Conservation (phyloP, 2,329 filamentous ascomycete genomes). For the Knufia fluminis region DNA sequence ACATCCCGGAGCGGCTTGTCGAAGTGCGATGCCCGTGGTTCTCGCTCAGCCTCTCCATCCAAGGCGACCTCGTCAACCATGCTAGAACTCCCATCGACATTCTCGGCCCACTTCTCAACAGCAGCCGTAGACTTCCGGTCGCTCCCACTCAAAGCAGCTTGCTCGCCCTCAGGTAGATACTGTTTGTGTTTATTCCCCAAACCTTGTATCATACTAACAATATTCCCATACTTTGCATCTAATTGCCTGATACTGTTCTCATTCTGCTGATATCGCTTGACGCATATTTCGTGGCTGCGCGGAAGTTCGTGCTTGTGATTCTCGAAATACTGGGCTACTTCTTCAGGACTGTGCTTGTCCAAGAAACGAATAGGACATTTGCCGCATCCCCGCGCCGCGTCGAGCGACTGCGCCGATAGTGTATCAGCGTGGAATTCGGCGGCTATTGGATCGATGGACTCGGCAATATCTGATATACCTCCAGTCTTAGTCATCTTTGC, state of each 20-base stretch:
- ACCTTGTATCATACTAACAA: conserved; percentile 90
- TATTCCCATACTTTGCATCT: conserved; percentile 85
- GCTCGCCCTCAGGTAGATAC: conserved; percentile 58
- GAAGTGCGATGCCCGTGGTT: conserved; percentile 63
- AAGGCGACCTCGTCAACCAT: conserved; percentile 29
- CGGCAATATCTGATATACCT: conserved; percentile 24
- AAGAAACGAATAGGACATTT: conserved; percentile 90
- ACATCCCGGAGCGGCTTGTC: conserved; percentile 80
- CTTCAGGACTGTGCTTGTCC: conserved; percentile 84
- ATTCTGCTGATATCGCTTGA: conserved; percentile 80
- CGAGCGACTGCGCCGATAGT: conserved; percentile 42
- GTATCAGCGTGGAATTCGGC: conserved; percentile 35
- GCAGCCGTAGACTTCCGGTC: conserved; percentile 52
- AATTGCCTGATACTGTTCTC: conserved; percentile 76
- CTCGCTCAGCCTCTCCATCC: conserved; percentile 32
- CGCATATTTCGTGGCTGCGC: conserved; percentile 84
- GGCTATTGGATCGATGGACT: conserved; percentile 43
- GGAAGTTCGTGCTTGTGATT: conserved; percentile 92
- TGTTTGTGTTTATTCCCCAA: conserved; percentile 79
- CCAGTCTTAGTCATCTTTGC: conserved; percentile 40
- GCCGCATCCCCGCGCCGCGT: conserved; percentile 39
- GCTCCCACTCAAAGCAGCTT: conserved; percentile 28
- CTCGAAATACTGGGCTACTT: conserved; percentile 87
- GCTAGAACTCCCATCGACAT: conserved; percentile 50
- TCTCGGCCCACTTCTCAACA: conserved; percentile 79